phyloP scores from a whole-genome alignment of 352 stramenopile genomes.

The Phytophthora pistaciae region DNA sequence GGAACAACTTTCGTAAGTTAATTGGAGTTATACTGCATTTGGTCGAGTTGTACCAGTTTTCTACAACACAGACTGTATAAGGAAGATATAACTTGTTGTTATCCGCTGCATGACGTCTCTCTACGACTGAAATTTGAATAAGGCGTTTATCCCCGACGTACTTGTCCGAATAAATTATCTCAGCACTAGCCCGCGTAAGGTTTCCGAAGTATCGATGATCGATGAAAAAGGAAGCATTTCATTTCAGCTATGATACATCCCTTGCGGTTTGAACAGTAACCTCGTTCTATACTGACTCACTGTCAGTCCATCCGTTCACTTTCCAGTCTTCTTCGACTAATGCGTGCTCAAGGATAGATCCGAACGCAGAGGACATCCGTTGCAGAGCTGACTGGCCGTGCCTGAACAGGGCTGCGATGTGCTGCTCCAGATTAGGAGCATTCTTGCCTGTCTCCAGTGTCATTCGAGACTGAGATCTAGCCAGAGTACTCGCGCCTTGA shows the following conservation, averaged over 20 bases:
- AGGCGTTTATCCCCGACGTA: too few species aligned
- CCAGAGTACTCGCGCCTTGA: constrained; percentile 18
- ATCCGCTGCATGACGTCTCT: too few species aligned
- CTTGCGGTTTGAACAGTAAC: neutral
- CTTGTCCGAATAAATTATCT: too few species aligned
- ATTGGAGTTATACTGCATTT: neutral
- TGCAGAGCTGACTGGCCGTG: constrained; percentile 35
- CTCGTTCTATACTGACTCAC: neutral
- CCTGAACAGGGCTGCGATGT: constrained; percentile 23
- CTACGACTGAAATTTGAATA: too few species aligned
- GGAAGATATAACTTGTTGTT: too few species aligned
- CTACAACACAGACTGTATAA: too few species aligned
- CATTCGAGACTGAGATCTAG: constrained; percentile 48
- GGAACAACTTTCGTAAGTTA: neutral
- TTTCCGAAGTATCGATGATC: too few species aligned
- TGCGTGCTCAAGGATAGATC: constrained; percentile 33
- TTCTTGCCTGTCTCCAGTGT: constrained; percentile 43
- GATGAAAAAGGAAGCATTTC: too few species aligned
- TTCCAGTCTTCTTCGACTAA: constrained; percentile 48
- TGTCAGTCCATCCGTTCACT: constrained; percentile 5
- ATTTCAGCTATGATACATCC: too few species aligned
- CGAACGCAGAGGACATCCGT: constrained; percentile 14
- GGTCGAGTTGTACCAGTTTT: too few species aligned
- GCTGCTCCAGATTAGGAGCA: constrained; percentile 20
- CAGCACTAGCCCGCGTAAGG: too few species aligned